Evolutionary conservation across 257 asterid genomes (phyloP).

Genomic region (Nicotiana undulata): DNA sequence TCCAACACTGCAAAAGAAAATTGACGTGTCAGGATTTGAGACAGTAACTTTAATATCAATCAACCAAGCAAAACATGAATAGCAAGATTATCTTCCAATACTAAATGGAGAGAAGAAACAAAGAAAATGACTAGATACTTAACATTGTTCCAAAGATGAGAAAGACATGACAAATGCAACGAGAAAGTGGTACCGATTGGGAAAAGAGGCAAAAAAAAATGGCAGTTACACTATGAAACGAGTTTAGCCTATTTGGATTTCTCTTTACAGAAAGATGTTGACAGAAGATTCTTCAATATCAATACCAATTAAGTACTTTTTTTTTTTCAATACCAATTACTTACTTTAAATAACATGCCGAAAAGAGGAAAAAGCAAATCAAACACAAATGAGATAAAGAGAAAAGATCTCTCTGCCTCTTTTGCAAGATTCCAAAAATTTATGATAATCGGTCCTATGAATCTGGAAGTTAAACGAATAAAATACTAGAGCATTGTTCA

Average conservation of each 20-base stretch:
- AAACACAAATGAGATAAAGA: background rate
- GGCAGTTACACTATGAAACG: background rate
- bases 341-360: background rate
- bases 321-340: background rate
- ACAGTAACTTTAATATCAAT: background rate
- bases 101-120: no score
- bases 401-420: background rate
- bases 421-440: background rate
- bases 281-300: background rate
- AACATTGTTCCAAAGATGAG: no score
- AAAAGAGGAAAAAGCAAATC: background rate
- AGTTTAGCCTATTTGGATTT: background rate
- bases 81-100: background rate
- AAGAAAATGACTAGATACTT: no score
- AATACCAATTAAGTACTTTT: no score
- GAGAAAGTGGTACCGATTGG: background rate
- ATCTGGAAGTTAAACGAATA: background rate
- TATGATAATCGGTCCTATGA: background rate
- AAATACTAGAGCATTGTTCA: background rate
- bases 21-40: background rate
- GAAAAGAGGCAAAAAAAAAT: background rate
- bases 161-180: no score
- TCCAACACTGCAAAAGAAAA: background rate
- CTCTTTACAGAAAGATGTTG: background rate
- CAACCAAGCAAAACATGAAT: background rate